Evolutionary conservation across 441 rosid genomes (phyloP), one percentile per base, ranked within the genome.

Genomic region (Corymbia citriodora): DNA sequence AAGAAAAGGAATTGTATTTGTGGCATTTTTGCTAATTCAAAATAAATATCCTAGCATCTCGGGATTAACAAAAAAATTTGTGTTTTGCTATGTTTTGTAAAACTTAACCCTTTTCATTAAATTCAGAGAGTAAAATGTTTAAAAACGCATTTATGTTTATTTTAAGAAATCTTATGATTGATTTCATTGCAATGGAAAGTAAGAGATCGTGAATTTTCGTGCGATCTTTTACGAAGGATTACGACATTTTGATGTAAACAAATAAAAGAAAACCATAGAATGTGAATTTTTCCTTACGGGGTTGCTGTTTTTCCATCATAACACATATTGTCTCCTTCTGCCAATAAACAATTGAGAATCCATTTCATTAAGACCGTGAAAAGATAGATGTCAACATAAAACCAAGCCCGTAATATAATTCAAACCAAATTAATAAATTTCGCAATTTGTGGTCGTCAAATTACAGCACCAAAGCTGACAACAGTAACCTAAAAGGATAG

Each of bases 321-420:
- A 11, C 0, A 3, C 1, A 21, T 40, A 10, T 11, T 1, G 5
- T 6, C 29, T 3, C 83, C 50, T 33, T 72, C 8, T 29, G 7
- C 3, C 50, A 21, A 11, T 21, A 40, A 11, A 40, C 0, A 21
- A 74, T 74, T 11, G 50, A 74, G 50, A 40, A 74, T 40, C 7
- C 25, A 74, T 40, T 40, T 74, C 29, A 7, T 21, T 21, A 3
- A 40, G 16, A 23, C 3, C n/a, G 0, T 23, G 10, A 57, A 57
- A 9, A 59, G 10, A 23, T 59, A 4, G 4, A 33, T 70, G 27
- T 9, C 81, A 33, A 33, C 48, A 70, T 4, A 31, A 33, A 70
- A 5, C 4, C 0, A 0, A 70, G 81, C 23, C 18, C 25, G 1
- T 4, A 9, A 2, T 18, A 18, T 33, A 18, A 9, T 31, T 1